Evolutionary conservation across 768 basidiomycete species (phyloP), one percentile per base, ranked within the genome.

Genomic region (Phanerochaete carnosa): DNA sequence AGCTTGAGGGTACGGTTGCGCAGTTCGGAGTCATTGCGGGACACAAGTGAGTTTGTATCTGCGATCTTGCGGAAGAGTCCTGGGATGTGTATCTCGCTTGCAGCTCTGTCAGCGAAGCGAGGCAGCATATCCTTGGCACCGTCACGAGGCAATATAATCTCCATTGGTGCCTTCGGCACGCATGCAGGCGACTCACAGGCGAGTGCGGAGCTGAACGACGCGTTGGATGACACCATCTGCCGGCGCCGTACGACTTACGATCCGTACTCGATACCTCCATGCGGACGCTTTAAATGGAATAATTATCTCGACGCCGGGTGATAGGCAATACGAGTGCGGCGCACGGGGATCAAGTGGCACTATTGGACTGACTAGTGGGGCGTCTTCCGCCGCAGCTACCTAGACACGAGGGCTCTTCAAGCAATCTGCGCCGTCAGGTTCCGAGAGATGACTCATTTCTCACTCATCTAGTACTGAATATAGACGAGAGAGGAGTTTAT

Each of bases 371-470:
- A 25, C 5, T 29, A 4, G 12, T 2, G 79, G 88, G 87, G 66
- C 67, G 82, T 68, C 13, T 12, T 13, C 22, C 32, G 29, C 47
- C 62, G 70, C 45, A 70, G 60, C 29, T 62, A 35, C 23, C 33
- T 57, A 35, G 11, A n/a, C 25, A 1, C 53, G 6, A 53, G 23
- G 22, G 12, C 4, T 25, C 45, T 23, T 43, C 15, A 5, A 89
- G 88, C 75, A 25, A 72, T 86, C 22, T 64, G 73, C 11, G 77
- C 77, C 1, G 80, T 83, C 60, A 72, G 74, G 4, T 83, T 88
- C 61, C 69, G 89, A 47, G 87, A 89, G 68, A 80, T 84, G 57
- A 83, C 90, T 47, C 75, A 82, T 26, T 92, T 90, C 73, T 83
- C 68, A 75, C 80, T 1, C 79, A 79, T 2, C 74, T 90, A 35